Evolutionary conservation across 2,329 filamentous ascomycete genomes (phyloP), one percentile per base, ranked within the genome.

Genomic region (Coniella lustricola): DNA sequence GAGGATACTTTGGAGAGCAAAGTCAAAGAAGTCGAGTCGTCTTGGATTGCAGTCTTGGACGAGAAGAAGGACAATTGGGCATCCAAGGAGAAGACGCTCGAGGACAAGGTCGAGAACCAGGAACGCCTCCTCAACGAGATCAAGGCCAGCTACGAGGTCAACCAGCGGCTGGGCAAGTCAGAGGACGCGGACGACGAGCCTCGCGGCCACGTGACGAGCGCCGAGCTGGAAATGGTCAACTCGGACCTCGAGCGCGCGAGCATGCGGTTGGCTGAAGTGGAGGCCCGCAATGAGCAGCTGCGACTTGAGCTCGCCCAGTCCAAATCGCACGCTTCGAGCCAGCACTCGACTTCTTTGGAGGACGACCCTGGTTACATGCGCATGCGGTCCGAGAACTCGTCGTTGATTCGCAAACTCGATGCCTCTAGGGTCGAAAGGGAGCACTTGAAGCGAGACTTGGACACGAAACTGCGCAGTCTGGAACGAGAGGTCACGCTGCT

Each of bases 21-120:
- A 62, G 85, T 94, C 50, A 94, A 90, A 67, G 90, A 95, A 55
- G 84, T 97, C 2, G 90, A 97, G 67, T 72, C 80, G 13, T 93
- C 89, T 3, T 98, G 93, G 91, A 79, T 81, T 12, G 90, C 88
- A 20, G 90, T 96, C 4, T 66, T 98, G 44, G 83, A 87, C 49
- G 93, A 98, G 73, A 96, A 95, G 69, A 85, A 88, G 59, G 89
- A 91, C 64, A 98, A 98, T 62, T 98, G 93, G 93, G 83, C 86
- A 46, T 84, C 91, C 8, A 96, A 95, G 63, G 93, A 98, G 70
- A 64, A 87, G 69, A 82, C 80, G 22, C 68, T 96, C 51, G 90
- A 95, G 61, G 91, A 97, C 59, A 97, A 96, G 68, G 75, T 95
- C 3, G 91, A 96, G 65, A 94, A 85, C 58, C 91, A 98, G 63